Evolutionary conservation across 2,329 filamentous ascomycete genomes (phyloP), one percentile per base, ranked within the genome.

Genomic region (Polytolypa hystricis): DNA sequence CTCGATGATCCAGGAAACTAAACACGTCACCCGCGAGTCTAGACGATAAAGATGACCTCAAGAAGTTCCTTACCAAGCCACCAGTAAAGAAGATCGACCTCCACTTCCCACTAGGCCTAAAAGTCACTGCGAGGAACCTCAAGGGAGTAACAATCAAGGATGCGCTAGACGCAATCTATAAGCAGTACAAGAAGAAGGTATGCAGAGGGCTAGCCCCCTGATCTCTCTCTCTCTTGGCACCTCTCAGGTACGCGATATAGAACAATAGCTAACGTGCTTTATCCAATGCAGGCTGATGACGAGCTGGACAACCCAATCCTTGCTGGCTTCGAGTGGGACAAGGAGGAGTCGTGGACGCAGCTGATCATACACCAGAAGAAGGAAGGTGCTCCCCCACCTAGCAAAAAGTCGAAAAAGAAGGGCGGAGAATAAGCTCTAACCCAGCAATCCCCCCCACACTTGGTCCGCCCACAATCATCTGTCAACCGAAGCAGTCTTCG

Each of bases 111-210:
- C 70, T 93, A 36, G 89, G 89, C 35, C 74, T 91, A 38, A 79
- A 89, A 55, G 83, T 95, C 48, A 84, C 81, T 20, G 89, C 86
- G 56, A 77, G 89, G 55, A 96, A 95, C 65, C 68, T 87, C 52
- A 89, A 87, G 64, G 89, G 89, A 39, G 86, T 96, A 49, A 96
- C 89, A 39, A 89, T 96, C 71, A 95, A 95, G 71, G 89, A 96
- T 63, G 86, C 86, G 40, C 60, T 94, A 60, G 87, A 95, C 61
- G 89, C 85, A 53, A 95, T 96, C 65, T 72, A 94, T 73, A 95
- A 94, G 71, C 76, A 83, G 51, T 93, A 84, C 72, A 93, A 93
- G 75, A 95, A 95, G 77, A 81, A 87, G 75, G 89, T 87, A 64
- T 51, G 77, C 61, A 30, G 10, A 32, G 1, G n/a, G 19, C 18